phyloP scores from a whole-genome alignment of 2,329 filamentous ascomycete species.

The Dothideomycetes sp. region DNA sequence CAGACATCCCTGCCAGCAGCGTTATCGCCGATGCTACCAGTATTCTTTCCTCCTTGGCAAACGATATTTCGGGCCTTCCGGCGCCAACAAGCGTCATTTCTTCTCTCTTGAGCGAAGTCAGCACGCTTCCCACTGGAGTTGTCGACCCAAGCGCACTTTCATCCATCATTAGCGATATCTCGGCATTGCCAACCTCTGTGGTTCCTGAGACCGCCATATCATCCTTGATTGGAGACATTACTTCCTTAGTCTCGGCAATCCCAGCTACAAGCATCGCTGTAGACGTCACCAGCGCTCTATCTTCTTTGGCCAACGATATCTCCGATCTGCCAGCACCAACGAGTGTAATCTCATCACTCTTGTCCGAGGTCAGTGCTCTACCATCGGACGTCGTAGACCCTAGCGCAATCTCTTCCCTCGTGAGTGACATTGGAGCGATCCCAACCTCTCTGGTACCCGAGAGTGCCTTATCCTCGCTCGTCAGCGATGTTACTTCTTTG shows the following conservation, averaged over 20 bases:
- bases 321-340: not conserved
- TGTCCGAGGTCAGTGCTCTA: not conserved
- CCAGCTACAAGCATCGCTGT: not conserved
- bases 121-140: not conserved
- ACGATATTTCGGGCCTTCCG: not conserved
- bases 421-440: not conserved
- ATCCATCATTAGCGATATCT: not conserved
- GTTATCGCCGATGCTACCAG: not conserved
- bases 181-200: not conserved
- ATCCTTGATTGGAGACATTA: not conserved
- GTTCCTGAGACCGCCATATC: not conserved
- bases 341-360: not conserved
- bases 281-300: too few relatives aligned
- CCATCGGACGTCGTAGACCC: not conserved
- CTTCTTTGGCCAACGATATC: slow-evolving; percentile 1
- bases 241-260: not conserved
- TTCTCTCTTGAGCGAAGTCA: not conserved
- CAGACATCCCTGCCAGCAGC: not conserved
- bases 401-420: not conserved
- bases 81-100: not conserved
- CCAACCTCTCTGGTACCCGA: not conserved
- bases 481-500: not conserved
- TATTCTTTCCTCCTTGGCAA: not conserved
- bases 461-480: not conserved
- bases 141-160: not conserved